A percentile compares a stretch with the other conserved stretches of the same genome.
phyloP scores from a whole-genome alignment of 2,329 filamentous ascomycete genomes.

The Coleophoma eucalyptorum region DNA sequence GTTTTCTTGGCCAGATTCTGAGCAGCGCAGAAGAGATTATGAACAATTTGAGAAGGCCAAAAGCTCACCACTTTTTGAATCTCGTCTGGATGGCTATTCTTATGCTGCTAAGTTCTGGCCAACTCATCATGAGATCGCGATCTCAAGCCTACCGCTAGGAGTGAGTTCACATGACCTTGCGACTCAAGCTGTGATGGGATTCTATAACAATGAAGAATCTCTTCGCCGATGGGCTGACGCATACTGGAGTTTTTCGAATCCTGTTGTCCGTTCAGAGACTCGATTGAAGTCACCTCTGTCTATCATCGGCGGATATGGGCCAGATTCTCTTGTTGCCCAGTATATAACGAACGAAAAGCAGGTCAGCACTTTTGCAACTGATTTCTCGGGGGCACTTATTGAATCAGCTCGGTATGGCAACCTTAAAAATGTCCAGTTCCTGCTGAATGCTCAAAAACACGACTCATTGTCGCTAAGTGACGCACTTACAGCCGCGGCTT shows the following conservation, averaged over 20 bases:
- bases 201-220: too few relatives aligned
- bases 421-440: too few relatives aligned
- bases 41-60: not conserved
- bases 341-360: not conserved
- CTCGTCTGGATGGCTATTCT: not conserved
- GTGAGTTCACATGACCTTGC: too few relatives aligned
- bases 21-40: too few relatives aligned
- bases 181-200: too few relatives aligned
- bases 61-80: not conserved
- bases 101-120: not conserved
- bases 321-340: not conserved
- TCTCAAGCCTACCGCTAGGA: too few relatives aligned
- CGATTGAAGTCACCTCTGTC: constrained; percentile 2
- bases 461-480: too few relatives aligned
- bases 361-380: not conserved
- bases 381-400: not conserved
- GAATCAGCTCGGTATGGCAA: not conserved
- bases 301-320: constrained; percentile 5
- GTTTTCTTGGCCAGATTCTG: too few relatives aligned
- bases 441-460: too few relatives aligned
- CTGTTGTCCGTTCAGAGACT: constrained; percentile 1
- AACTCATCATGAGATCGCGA: not conserved
- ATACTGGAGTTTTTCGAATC: constrained; percentile 4
- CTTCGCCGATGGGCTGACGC: not conserved
- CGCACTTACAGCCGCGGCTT: too few relatives aligned